Evolutionary conservation across 2,329 filamentous ascomycete species (phyloP), one percentile per base, ranked within the genome.

Genomic region (Ophiostoma sp.): DNA sequence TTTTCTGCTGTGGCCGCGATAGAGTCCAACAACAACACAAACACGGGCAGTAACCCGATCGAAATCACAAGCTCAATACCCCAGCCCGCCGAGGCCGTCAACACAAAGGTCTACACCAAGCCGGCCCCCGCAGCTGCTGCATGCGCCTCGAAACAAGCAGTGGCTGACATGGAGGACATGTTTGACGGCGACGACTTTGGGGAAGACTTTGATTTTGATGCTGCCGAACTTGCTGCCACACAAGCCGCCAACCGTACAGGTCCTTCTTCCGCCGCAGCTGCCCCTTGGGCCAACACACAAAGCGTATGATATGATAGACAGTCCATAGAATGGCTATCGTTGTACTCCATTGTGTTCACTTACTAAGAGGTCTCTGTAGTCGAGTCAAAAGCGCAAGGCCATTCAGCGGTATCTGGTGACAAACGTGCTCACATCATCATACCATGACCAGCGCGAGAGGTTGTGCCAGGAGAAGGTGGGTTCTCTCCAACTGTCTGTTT

Each of bases 361-460:
- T 72, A 69, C 73, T 69, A 72, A 74, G 59, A 52, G 6, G 22
- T 19, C 2, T 52, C 42, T 45, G 75, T 88, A 92, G 92, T 89
- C 87, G 83, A 88, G 85, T 80, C 84, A 87, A 80, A 92, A 91
- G 81, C 84, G 87, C 77, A 91, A 90, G 84, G 89, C 91, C 66
- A 97, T 97, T 79, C 94, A 97, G 82, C 91, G 95, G 77, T 97
- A 97, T 83, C 85, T 95, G 76, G 88, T 98, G 78, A 92, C 91
- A 76, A 90, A 91, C 79, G 89, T 95, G 77, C 84, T 92, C 74
- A 88, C 93, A 75, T 88, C 88, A 77, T 86, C 90, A 63, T 97
- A 93, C 81, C 83, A 84, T 74, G 89, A 91, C 80, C 85, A 87
- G 28, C 87, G 86, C 76, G 90, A 91, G 61, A 85, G 87, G 76